A percentile compares a stretch with the other conserved stretches of the same genome.
These are phyloP conservation scores for Mycena vitilis DNA, from an alignment of 768 basidiomycete genomes.

Conservation along the genomic window DNA sequence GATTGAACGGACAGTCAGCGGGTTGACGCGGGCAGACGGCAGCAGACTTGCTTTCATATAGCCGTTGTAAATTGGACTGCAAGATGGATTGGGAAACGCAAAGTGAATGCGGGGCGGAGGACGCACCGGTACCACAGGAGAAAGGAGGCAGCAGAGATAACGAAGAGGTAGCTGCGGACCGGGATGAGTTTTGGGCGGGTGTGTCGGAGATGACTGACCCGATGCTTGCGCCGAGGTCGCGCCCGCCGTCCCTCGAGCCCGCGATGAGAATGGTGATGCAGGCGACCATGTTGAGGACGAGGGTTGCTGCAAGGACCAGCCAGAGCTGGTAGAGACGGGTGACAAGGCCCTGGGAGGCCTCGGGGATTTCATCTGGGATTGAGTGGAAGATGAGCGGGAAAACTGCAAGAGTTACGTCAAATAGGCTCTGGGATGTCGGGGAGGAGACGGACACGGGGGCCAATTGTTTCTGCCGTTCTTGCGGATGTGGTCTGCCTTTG, in stretches of 20 bases:
- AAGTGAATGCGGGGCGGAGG: slow-evolving; percentile 22
- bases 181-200: slow-evolving; percentile 34
- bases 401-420: slow-evolving; percentile 60
- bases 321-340: slow-evolving; percentile 92
- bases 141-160: slow-evolving; percentile 86
- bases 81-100: slow-evolving; percentile 28
- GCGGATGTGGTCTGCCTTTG: slow-evolving; percentile 76
- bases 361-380: slow-evolving; percentile 90
- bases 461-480: slow-evolving; percentile 91
- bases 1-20: slow-evolving; percentile 39
- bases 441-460: slow-evolving; percentile 79
- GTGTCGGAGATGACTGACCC: slow-evolving; percentile 62
- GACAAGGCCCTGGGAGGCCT: slow-evolving; percentile 81
- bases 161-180: slow-evolving; percentile 73
- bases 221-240: slow-evolving; percentile 85
- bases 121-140: slow-evolving; percentile 94
- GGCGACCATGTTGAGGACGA: slow-evolving; percentile 90
- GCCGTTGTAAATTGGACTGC: slow-evolving; percentile 94
- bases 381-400: slow-evolving; percentile 96
- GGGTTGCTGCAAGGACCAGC: slow-evolving; percentile 86
- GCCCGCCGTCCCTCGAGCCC: slow-evolving; percentile 79
- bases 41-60: slow-evolving; percentile 85
- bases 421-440: slow-evolving; percentile 36
- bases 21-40: slow-evolving; percentile 28
- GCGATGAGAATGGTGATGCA: slow-evolving; percentile 88